A percentile compares a stretch with the other conserved stretches of the same genome.
These are phyloP conservation scores for Stephanodiscus minutulus DNA, from an alignment of 108 stramenopile species.

Conservation along the genomic window DNA sequence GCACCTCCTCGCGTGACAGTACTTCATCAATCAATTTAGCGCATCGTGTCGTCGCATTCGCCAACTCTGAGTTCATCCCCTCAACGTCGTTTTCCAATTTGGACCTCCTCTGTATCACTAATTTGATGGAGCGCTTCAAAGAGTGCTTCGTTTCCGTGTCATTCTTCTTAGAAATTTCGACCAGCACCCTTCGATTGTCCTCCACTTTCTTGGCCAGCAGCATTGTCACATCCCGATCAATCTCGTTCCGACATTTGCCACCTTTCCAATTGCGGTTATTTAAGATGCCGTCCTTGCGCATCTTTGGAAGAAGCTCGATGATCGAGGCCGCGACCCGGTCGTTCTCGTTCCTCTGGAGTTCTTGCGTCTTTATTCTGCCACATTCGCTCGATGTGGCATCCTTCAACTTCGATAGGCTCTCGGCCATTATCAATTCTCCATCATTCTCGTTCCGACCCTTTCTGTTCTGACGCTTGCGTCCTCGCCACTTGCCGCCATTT, in stretches of 20 bases:
- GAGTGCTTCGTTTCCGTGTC: conserved; percentile 9
- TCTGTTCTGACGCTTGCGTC: no score
- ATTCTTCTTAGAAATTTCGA: conserved; percentile 13
- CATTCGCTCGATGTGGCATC: no score
- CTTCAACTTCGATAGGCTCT: no score
- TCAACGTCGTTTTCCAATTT: conserved; percentile 3
- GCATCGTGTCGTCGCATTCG: conserved; percentile 5
- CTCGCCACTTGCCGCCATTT: no score
- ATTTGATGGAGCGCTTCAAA: conserved; percentile 13
- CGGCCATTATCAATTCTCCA: no score
- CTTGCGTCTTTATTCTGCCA: no score
- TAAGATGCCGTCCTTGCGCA: not conserved
- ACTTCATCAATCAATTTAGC: conserved; percentile 18
- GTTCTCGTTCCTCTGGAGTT: no score
- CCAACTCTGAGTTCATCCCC: conserved; percentile 9
- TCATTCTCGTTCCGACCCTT: no score
- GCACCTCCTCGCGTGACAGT: conserved; percentile 25
- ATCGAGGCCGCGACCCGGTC: no score
- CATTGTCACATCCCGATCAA: not conserved
- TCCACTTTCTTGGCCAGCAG: conserved; percentile 1
- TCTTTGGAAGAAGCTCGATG: not conserved
- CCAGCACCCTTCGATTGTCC: conserved; percentile 7
- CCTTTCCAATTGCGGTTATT: not conserved
- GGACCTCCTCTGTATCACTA: conserved; percentile 3
- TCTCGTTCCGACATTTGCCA: not conserved